These are phyloP conservation scores for Candida berthetii DNA, from an alignment of 805 yeast genomes.

Conservation along the genomic window DNA sequence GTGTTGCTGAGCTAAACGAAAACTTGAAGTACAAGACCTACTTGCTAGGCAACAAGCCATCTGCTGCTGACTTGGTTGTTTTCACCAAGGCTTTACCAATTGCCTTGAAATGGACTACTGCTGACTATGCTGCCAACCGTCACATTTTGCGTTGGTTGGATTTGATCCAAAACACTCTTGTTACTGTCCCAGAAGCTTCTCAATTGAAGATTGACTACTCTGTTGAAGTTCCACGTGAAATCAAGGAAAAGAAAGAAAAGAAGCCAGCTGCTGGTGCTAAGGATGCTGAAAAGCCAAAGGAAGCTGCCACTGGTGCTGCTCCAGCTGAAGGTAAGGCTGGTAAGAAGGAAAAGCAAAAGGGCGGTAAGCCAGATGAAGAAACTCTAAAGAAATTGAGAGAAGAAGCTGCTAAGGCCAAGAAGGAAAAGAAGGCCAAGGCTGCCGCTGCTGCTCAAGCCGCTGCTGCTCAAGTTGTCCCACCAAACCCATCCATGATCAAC, in stretches of 20 bases:
- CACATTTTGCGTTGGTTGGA: constrained; percentile 94
- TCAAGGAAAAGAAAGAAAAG: constrained; percentile 52
- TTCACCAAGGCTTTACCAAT: constrained; percentile 62
- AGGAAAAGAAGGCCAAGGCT: constrained; percentile 52
- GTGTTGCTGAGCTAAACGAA: constrained; percentile 57
- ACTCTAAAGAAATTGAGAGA: constrained; percentile 40
- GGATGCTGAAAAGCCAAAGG: constrained; percentile 13
- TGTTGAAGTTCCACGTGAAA: constrained; percentile 67
- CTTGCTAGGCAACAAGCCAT: constrained; percentile 58
- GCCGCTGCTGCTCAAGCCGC: constrained; percentile 40
- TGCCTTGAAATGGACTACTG: constrained; percentile 47
- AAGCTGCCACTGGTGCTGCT: constrained; percentile 16
- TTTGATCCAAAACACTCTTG: constrained; percentile 65
- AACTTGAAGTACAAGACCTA: constrained; percentile 65
- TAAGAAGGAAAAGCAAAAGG: constrained; percentile 39
- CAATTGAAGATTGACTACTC: constrained; percentile 52
- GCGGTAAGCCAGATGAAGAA: constrained; percentile 43
- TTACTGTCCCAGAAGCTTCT: constrained; percentile 46
- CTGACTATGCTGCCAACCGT: constrained; percentile 57
- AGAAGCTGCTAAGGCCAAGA: constrained; percentile 55
- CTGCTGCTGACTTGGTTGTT: constrained; percentile 65
- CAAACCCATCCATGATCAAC: constrained; percentile 82
- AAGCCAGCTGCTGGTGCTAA: constrained; percentile 26
- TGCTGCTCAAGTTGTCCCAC: constrained; percentile 52
- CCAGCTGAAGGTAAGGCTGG: constrained; percentile 29